phyloP scores from a whole-genome alignment of 345 rosid species.

The Leavenworthia alabamica region DNA sequence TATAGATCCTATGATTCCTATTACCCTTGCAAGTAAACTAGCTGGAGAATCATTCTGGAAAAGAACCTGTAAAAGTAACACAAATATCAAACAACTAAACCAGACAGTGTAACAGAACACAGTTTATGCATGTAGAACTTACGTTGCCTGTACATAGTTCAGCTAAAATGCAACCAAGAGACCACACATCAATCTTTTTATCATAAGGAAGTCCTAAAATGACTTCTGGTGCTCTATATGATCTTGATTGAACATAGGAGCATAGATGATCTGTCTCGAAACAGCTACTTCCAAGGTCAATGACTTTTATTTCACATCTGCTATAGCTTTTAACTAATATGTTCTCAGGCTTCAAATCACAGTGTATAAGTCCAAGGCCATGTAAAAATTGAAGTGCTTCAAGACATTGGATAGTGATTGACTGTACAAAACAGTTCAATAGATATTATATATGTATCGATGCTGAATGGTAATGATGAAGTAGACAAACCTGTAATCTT shows the following conservation, averaged over 20 bases:
- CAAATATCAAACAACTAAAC: background rate
- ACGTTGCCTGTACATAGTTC: conserved; percentile 98
- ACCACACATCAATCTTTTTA: conserved; percentile 97
- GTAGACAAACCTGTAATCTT: conserved; percentile 78
- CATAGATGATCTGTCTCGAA: conserved; percentile 96
- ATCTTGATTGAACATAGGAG: conserved; percentile 97
- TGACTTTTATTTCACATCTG: conserved; percentile 97
- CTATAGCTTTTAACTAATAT: conserved; percentile 95
- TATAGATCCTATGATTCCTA: conserved; percentile 74
- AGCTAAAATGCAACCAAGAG: conserved; percentile 98
- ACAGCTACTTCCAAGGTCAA: conserved; percentile 99
- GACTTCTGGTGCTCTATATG: conserved; percentile 98
- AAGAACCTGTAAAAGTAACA: conserved; percentile 50
- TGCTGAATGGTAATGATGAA: conserved; percentile 21
- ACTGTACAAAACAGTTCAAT: conserved; percentile 50
- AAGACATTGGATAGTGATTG: conserved; percentile 88
- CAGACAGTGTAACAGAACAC: background rate
- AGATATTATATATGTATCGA: conserved; percentile 7
- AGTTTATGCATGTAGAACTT: conserved; percentile 32
- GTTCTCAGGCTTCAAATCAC: conserved; percentile 95
- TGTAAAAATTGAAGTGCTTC: conserved; percentile 95
- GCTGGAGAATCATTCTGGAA: conserved; percentile 99
- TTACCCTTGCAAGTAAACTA: conserved; percentile 83
- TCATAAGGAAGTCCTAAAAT: conserved; percentile 90
- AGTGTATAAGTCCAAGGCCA: conserved; percentile 94